A percentile compares a stretch with the other conserved stretches of the same genome.
phyloP scores from a whole-genome alignment of 1,139 yeast genomes.

The Suhomyces ambrosiae region DNA sequence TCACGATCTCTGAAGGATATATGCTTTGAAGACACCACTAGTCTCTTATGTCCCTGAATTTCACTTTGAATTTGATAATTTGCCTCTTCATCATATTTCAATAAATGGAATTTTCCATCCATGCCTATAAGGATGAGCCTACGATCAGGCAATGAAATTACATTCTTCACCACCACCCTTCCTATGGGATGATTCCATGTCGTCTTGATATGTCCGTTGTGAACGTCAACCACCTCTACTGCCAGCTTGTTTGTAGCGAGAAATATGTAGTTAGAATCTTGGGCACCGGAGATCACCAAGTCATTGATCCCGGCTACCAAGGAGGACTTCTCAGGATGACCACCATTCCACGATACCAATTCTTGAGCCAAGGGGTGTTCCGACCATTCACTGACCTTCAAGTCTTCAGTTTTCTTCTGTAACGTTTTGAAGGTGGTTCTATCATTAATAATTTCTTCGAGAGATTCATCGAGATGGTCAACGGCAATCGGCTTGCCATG shows the following conservation, averaged over 20 bases:
- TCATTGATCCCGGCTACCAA: slow-evolving; percentile 19
- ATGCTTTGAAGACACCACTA: slow-evolving; percentile 35
- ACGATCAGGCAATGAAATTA: slow-evolving; percentile 22
- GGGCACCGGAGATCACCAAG: slow-evolving; percentile 28
- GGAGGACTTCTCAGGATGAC: slow-evolving; percentile 27
- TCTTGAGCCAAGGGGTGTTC: slow-evolving; percentile 7
- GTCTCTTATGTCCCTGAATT: slow-evolving; percentile 32
- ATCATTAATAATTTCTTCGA: slow-evolving; percentile 55
- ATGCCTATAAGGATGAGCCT: slow-evolving; percentile 38
- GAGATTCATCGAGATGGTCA: slow-evolving; percentile 35
- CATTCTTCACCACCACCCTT: slow-evolving; percentile 37
- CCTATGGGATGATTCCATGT: slow-evolving; percentile 23
- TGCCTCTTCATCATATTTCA: slow-evolving; percentile 13
- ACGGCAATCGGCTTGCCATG: slow-evolving; percentile 36
- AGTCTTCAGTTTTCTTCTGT: slow-evolving; percentile 16
- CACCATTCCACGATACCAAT: slow-evolving; percentile 31
- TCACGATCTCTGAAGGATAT: slow-evolving; percentile 22
- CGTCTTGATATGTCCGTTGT: slow-evolving; percentile 8
- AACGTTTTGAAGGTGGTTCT: slow-evolving; percentile 39
- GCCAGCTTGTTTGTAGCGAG: slow-evolving; percentile 31
- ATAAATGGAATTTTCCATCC: slow-evolving; percentile 37
- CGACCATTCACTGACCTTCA: slow-evolving; percentile 12
- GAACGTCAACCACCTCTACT: slow-evolving; percentile 23
- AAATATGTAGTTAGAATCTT: slow-evolving; percentile 18
- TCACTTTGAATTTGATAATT: not conserved